Evolutionary conservation across 129 eudicot species (phyloP).

Genomic region (Solidago caesia): DNA sequence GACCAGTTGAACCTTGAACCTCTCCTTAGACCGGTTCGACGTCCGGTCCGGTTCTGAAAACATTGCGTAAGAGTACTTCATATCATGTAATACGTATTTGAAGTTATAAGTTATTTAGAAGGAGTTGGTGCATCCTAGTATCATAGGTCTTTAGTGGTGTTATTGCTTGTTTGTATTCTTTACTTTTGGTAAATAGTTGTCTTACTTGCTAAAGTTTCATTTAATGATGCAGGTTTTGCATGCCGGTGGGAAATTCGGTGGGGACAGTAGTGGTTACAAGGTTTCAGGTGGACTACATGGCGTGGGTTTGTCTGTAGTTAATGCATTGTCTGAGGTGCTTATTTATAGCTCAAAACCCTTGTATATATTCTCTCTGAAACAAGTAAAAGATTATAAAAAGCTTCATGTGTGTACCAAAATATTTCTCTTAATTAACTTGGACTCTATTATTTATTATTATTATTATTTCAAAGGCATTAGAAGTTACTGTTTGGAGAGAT

Average conservation of each 20-base stretch:
- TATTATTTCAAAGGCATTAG: conserved; percentile 56
- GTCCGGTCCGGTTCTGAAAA: too few species aligned
- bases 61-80: too few species aligned
- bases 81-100: too few species aligned
- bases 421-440: neutral
- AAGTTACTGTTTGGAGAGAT: conserved; percentile 95
- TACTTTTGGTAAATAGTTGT: neutral
- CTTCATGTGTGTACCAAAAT: neutral
- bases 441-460: conserved; percentile 1
- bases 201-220: conserved; percentile 16
- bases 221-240: conserved; percentile 79
- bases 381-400: neutral
- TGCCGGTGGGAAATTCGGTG: conserved; percentile 99
- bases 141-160: neutral
- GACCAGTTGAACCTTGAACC: too few species aligned
- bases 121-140: neutral
- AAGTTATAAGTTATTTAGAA: neutral
- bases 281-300: conserved; percentile 99
- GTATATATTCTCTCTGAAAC: neutral
- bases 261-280: conserved; percentile 91
- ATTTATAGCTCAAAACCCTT: conserved; percentile 1
- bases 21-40: too few species aligned
- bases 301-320: conserved; percentile 95
- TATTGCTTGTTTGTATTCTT: neutral
- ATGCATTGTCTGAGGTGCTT: conserved; percentile 87